A percentile compares a stretch with the other conserved stretches of the same genome.
Evolutionary conservation across 164 flowering plant genomes (phyloP).

Genomic region (Magnolia sinica): DNA sequence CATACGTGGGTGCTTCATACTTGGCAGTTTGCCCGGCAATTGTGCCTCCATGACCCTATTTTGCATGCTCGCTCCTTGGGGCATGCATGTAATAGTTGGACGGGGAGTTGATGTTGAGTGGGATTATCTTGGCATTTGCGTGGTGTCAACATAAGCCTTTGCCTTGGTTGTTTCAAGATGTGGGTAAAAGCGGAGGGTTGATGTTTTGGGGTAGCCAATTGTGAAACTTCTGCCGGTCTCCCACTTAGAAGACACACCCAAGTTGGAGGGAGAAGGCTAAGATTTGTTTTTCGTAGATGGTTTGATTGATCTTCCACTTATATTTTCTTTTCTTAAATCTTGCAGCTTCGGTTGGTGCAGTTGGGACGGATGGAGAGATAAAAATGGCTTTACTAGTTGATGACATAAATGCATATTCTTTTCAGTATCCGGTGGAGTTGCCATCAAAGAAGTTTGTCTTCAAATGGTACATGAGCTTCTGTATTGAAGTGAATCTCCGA

Average conservation of each 20-base stretch:
- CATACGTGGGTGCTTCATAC: too few relatives aligned
- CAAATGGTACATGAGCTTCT: constrained; percentile 57
- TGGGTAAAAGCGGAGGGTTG: not conserved
- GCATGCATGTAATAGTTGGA: too few relatives aligned
- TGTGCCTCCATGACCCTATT: too few relatives aligned
- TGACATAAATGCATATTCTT: constrained; percentile 86
- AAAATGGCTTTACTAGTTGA: constrained; percentile 62
- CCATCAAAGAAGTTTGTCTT: constrained; percentile 63
- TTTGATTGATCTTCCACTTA: not conserved
- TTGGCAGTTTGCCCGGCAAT: too few relatives aligned
- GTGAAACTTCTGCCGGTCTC: not conserved
- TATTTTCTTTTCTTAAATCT: not conserved
- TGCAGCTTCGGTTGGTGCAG: constrained; percentile 27
- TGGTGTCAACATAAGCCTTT: too few relatives aligned
- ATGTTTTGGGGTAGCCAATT: not conserved
- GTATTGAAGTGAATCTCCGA: not conserved
- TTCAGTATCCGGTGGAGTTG: constrained; percentile 59
- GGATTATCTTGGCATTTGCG: too few relatives aligned
- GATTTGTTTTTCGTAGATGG: not conserved
- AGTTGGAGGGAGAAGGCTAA: too few relatives aligned
- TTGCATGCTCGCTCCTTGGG: too few relatives aligned
- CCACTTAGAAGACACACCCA: too few relatives aligned
- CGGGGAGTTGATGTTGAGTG: too few relatives aligned
- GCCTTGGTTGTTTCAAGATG: too few relatives aligned
- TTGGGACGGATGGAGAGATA: constrained; percentile 45